Base-by-base conservation (phyloP, 1,284 basidiomycete genomes). In the Kalmanozyma brasiliensis region DNA sequence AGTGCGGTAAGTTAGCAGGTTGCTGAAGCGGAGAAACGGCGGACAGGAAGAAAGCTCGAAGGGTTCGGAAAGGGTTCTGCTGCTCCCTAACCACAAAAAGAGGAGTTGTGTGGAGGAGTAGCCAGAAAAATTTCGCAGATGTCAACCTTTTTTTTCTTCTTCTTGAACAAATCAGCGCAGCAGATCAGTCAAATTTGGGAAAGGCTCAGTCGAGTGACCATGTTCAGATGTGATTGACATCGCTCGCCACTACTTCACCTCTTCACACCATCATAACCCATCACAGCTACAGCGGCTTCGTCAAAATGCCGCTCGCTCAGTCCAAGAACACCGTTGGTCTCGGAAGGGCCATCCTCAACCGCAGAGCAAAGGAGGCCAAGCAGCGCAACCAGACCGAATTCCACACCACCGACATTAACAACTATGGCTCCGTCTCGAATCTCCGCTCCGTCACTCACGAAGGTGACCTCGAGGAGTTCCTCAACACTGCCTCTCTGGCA, bases 361-460 rank as follows among this genome's bases (percentile, higher is more conserved):
- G 80, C 23, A 58, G 51, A 26, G 74, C 74, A 5, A 79, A 79
- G 49, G 80, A 82, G 24, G 71, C 75, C 13, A 52, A 70, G 24
- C 52, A 60, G 17, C 66, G 57, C 7, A 65, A 70, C 41, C 51
- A 68, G 35, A 78, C 77, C 62, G 68, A 76, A 42, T 76, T 78
- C 48, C 79, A 82, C 66, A 80, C 78, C 34, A 81, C 80, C 40
- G 80, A 82, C 45, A 55, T 77, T 36, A 33, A 89, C 90, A 71
- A 71, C 51, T 70, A 73, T 33, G 71, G 67, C 22, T 71, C 72
- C 40, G 57, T 66, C 20, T 69, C 70, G 40, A 52, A 90, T 10
- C 87, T 98, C 29, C 89, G 90, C 75, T 97, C 94, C 1, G 89
- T 99, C 35, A 99, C 96, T 0, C 95, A 98, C 83, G 94, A 99